Evolutionary conservation across 495 filamentous ascomycete species (phyloP).

Genomic region (Lophiotrema nucula): DNA sequence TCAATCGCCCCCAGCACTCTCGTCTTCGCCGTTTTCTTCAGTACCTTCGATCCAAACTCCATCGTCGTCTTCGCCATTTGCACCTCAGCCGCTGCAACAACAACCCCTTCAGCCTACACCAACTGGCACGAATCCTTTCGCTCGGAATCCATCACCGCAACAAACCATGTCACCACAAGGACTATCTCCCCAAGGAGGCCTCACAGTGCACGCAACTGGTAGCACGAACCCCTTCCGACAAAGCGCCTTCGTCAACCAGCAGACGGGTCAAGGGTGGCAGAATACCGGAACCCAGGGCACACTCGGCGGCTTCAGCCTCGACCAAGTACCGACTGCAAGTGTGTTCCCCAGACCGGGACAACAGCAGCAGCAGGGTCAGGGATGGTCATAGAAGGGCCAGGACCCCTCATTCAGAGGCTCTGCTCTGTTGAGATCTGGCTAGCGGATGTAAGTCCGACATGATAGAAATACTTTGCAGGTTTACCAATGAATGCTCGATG

Average conservation of each 20-base stretch:
- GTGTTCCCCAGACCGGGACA: slow-evolving; percentile 80
- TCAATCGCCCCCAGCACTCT: slow-evolving; percentile 23
- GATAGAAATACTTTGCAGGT: no score
- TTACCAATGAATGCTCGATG: no score
- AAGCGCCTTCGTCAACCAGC: slow-evolving; percentile 79
- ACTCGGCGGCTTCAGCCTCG: slow-evolving; percentile 69
- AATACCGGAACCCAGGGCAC: slow-evolving; percentile 63
- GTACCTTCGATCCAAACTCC: slow-evolving; percentile 12
- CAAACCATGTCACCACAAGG: slow-evolving; percentile 11
- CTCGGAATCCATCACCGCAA: slow-evolving; percentile 43
- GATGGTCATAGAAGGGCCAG: no score
- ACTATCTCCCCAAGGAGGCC: slow-evolving; percentile 40
- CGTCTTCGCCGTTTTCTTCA: slow-evolving; percentile 23
- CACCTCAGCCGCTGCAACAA: slow-evolving; percentile 24
- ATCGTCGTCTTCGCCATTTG: slow-evolving; percentile 16
- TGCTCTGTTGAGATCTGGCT: no score
- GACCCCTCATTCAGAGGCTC: no score
- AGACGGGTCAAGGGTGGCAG: slow-evolving; percentile 86
- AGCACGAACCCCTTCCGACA: slow-evolving; percentile 95
- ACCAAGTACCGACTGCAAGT: slow-evolving; percentile 74
- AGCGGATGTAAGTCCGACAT: no score
- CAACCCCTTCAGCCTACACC: slow-evolving; percentile 57
- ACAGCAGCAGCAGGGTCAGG: slow-evolving; percentile 23
- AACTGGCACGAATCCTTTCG: slow-evolving; percentile 75
- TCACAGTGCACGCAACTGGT: slow-evolving; percentile 69